A percentile compares a stretch with the other conserved stretches of the same genome.
phyloP scores from a whole-genome alignment of 2,329 filamentous ascomycete genomes.

The Claviceps humidiphila region DNA sequence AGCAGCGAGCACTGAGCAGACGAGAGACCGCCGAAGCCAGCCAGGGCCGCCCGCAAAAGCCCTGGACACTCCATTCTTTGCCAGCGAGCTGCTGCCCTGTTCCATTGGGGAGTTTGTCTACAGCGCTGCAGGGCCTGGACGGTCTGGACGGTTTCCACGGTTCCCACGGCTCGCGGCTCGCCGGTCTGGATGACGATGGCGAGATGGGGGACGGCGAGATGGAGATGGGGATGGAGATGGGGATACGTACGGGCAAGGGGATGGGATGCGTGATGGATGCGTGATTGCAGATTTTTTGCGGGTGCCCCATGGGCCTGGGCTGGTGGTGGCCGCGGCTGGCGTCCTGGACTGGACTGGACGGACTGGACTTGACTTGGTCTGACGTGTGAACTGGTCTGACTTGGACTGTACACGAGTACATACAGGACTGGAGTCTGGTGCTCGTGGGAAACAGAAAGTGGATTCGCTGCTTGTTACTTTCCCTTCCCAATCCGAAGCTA shows the following conservation, averaged over 20 bases:
- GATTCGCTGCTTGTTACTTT: slow-evolving; percentile 7
- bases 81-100: no score
- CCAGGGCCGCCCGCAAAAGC: not conserved
- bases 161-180: not conserved
- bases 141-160: not conserved
- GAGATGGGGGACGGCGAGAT: not conserved
- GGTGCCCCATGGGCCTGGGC: not conserved
- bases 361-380: no score
- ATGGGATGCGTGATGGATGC: not conserved
- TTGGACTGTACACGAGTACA: no score
- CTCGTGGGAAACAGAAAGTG: slow-evolving; percentile 3
- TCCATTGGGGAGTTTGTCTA: not conserved
- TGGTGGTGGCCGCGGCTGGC: not conserved
- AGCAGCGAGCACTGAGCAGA: not conserved
- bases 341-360: not conserved
- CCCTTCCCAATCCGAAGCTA: slow-evolving; percentile 3
- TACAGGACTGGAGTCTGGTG: not conserved
- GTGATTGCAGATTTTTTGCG: not conserved
- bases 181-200: not conserved
- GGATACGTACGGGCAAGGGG: not conserved
- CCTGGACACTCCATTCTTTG: not conserved
- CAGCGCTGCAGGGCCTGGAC: not conserved
- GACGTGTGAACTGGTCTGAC: no score
- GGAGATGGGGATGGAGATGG: not conserved
- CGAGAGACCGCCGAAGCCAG: not conserved